Conservation (phyloP, 345 rosid genomes). For the Moringa oleifera region DNA sequence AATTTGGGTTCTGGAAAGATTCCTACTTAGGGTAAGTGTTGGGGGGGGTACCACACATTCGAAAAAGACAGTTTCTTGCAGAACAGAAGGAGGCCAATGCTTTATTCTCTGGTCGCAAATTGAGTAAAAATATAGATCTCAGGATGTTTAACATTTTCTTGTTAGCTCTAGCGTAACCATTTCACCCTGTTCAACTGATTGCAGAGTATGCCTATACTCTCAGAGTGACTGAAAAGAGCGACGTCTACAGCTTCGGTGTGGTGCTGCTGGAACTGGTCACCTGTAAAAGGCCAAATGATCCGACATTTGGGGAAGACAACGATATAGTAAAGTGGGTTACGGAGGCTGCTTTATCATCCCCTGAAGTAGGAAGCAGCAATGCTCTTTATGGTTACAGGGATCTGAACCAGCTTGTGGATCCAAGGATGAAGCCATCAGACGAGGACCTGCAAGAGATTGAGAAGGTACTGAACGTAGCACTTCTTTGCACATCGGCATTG, state of each 20-base stretch:
- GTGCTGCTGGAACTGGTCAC: slow-evolving; percentile 59
- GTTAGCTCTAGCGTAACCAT: neutral
- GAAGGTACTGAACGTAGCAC: slow-evolving; percentile 50
- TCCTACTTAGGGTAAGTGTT: too few relatives aligned
- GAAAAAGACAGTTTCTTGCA: too few relatives aligned
- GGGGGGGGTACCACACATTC: too few relatives aligned
- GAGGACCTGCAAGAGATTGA: slow-evolving; percentile 40
- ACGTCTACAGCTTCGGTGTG: slow-evolving; percentile 70
- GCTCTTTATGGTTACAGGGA: slow-evolving; percentile 8
- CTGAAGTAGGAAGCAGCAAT: too few relatives aligned
- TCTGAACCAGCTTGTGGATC: slow-evolving; percentile 38
- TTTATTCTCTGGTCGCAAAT: too few relatives aligned
- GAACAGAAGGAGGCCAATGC: too few relatives aligned
- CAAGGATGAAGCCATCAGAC: slow-evolving; percentile 33
- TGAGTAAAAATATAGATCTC: too few relatives aligned
- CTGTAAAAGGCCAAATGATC: slow-evolving; percentile 58
- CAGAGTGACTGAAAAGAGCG: too few relatives aligned
- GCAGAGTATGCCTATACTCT: slow-evolving; percentile 60
- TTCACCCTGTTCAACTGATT: neutral
- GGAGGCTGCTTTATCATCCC: slow-evolving; percentile 26
- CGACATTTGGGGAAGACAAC: slow-evolving; percentile 46
- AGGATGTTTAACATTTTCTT: too few relatives aligned
- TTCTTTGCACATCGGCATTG: slow-evolving; percentile 45
- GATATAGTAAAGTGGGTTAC: slow-evolving; percentile 53
- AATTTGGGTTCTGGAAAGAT: too few relatives aligned